phyloP scores from a whole-genome alignment of 768 basidiomycete species.

The Lactarius hatsudake region DNA sequence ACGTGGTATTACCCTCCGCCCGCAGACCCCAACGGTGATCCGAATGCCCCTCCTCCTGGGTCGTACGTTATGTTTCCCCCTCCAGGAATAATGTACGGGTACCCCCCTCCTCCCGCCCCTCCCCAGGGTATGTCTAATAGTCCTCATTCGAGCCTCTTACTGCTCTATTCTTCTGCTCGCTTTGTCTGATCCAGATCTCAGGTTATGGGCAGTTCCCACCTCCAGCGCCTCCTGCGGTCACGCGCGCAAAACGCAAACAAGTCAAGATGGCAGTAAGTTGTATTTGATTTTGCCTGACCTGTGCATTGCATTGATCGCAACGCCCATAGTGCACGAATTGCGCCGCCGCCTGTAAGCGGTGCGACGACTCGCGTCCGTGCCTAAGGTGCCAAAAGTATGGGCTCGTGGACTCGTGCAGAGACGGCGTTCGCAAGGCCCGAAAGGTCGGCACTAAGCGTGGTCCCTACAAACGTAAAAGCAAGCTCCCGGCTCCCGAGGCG shows the following conservation, averaged over 20 bases:
- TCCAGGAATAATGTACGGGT: conserved; percentile 30
- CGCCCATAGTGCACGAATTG: conserved; percentile 52
- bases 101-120: conserved; percentile 29
- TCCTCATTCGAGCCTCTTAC: background rate
- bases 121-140: conserved; percentile 19
- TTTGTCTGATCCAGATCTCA: background rate
- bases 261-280: conserved; percentile 56
- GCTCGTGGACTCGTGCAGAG: conserved; percentile 52
- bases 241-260: conserved; percentile 49
- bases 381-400: conserved; percentile 64
- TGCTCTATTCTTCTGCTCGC: background rate
- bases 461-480: conserved; percentile 54
- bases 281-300: conserved; percentile 1
- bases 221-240: conserved; percentile 30
- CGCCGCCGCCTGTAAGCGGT: conserved; percentile 55
- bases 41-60: conserved; percentile 19
- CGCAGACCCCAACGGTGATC: conserved; percentile 25
- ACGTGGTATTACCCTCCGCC: conserved; percentile 28
- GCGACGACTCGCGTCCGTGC: conserved; percentile 59
- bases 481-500: conserved; percentile 30
- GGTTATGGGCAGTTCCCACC: conserved; percentile 29
- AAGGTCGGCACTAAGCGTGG: conserved; percentile 59
- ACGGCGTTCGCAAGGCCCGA: conserved; percentile 62
- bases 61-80: conserved; percentile 27
- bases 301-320: conserved; percentile 11